Percentiles rank a stretch among this genome's conserved stretches.
phyloP scores from a whole-genome alignment of 176 grass and related monocot genomes.

The Aegilops umbellulata region DNA sequence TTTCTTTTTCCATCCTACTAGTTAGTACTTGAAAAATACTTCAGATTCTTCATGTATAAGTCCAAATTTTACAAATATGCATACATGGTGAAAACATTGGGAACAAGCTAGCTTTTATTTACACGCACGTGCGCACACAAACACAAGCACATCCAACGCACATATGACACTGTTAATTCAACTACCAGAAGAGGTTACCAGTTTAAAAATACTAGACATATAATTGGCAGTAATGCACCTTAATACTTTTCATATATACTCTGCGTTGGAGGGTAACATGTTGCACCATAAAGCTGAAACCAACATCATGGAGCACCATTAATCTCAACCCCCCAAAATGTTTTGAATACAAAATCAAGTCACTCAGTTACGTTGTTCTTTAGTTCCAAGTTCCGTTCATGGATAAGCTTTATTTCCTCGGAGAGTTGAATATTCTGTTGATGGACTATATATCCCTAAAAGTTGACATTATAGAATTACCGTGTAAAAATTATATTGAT shows the following conservation, averaged over 20 bases:
- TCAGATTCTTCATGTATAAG: neutral
- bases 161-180: neutral
- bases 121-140: too few relatives aligned
- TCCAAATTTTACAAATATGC: neutral
- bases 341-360: neutral
- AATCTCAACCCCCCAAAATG: neutral
- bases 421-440: neutral
- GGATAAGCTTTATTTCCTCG: neutral
- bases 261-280: neutral
- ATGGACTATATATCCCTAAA: neutral
- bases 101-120: neutral
- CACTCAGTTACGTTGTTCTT: neutral
- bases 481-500: neutral
- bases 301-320: neutral
- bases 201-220: neutral
- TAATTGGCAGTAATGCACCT: neutral
- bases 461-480: neutral
- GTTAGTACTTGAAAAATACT: neutral
- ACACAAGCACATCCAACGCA: too few relatives aligned
- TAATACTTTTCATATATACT: neutral
- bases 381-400: neutral
- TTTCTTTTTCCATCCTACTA: neutral
- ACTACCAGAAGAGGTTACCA: neutral
- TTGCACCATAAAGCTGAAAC: neutral
- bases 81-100: neutral